Conservation (phyloP, 202 grass and related monocot genomes). For the Schoenoplectus tabernaemontani region DNA sequence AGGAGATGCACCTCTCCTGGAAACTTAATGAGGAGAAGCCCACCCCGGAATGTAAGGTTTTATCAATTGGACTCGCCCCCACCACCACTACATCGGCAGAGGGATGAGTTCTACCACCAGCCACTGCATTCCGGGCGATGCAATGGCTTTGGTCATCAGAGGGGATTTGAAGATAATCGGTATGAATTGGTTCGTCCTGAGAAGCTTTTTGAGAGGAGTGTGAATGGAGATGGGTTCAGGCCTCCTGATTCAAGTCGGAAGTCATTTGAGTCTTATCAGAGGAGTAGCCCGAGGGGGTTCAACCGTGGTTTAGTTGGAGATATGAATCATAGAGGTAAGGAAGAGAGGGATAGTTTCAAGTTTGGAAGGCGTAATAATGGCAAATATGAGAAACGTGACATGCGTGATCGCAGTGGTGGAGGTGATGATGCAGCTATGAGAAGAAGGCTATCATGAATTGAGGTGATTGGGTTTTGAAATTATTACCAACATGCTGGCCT, state of each 20-base stretch:
- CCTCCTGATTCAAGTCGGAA: conserved; percentile 35
- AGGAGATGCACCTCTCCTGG: conserved; percentile 42
- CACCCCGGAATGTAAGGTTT: conserved; percentile 46
- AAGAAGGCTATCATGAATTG: conserved; percentile 29
- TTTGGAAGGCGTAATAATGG: conserved; percentile 31
- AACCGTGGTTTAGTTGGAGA: conserved; percentile 35
- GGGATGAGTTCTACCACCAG: conserved; percentile 44
- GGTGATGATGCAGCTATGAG: conserved; percentile 24
- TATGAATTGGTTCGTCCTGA: conserved; percentile 37
- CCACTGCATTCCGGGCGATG: conserved; percentile 34
- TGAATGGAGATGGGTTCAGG: conserved; percentile 39
- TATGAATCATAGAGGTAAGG: conserved; percentile 31
- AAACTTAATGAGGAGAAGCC: conserved; percentile 33
- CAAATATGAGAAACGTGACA: conserved; percentile 13
- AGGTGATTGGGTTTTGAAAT: conserved; percentile 11
- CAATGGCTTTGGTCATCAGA: conserved; percentile 37
- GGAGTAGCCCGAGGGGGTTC: conserved; percentile 41
- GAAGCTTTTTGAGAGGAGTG: conserved; percentile 45
- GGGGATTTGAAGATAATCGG: conserved; percentile 38
- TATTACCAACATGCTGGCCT: too few relatives aligned
- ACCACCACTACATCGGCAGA: conserved; percentile 28
- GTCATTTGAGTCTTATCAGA: conserved; percentile 41
- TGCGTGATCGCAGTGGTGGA: conserved; percentile 17
- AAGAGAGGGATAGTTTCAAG: conserved; percentile 31
- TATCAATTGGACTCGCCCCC: conserved; percentile 44